Percentiles rank a stretch among this genome's conserved stretches.
Conservation (phyloP, 148 eudicot species). For the Silene latifolia region DNA sequence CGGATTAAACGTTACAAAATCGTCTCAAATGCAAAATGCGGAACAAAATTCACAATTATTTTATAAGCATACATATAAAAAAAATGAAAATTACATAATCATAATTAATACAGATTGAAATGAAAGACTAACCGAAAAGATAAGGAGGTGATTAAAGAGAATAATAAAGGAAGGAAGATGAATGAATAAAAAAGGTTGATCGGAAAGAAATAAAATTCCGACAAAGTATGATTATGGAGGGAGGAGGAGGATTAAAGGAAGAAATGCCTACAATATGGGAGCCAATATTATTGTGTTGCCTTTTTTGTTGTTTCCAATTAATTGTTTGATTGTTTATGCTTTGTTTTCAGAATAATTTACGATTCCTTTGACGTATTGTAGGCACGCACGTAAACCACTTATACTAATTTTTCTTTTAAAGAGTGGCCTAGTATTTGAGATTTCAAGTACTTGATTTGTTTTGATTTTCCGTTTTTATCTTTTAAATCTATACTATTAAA, state of each 20-base stretch:
- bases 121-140: background rate
- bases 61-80: no score
- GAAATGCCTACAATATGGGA: constrained; percentile 19
- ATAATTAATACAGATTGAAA: background rate
- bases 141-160: background rate
- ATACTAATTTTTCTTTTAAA: no score
- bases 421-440: no score
- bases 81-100: background rate
- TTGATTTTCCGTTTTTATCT: no score
- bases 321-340: no score
- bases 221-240: background rate
- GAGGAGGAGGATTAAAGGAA: background rate
- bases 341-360: no score
- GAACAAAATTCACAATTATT: background rate
- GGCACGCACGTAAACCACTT: no score
- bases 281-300: background rate
- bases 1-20: no score
- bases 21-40: background rate
- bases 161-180: background rate
- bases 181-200: background rate
- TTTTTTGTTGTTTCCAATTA: background rate
- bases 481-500: no score
- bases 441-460: no score
- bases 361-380: no score
- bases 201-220: constrained; percentile 14